Percentiles rank a stretch among this genome's conserved stretches.
Evolutionary conservation across 352 stramenopile species (phyloP).

Genomic region (Phytophthora rubi): DNA sequence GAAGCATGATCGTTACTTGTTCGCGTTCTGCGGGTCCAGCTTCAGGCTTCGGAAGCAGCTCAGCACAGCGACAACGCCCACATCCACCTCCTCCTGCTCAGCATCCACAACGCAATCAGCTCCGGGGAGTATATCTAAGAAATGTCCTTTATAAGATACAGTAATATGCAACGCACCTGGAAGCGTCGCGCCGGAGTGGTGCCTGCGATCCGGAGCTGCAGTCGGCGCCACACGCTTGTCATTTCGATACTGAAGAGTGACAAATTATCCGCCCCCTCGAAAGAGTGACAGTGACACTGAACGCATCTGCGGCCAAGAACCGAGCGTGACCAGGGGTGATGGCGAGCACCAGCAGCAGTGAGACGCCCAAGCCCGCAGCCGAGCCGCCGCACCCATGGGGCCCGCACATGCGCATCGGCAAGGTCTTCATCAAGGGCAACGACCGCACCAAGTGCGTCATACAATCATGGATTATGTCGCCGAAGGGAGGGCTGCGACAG

Average conservation of each 20-base stretch:
- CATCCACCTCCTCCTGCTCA: slow-evolving; percentile 79
- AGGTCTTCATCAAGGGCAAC: slow-evolving; percentile 90
- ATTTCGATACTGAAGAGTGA: slow-evolving; percentile 32
- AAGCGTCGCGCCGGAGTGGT: slow-evolving; percentile 83
- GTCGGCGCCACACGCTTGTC: slow-evolving; percentile 69
- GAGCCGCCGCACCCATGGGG: slow-evolving; percentile 72
- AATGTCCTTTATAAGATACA: background rate
- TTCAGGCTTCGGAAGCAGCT: slow-evolving; percentile 79
- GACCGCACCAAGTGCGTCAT: slow-evolving; percentile 79
- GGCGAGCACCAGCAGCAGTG: slow-evolving; percentile 38
- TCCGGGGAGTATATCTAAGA: background rate
- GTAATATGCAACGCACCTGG: slow-evolving; percentile 50
- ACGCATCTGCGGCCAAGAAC: slow-evolving; percentile 11
- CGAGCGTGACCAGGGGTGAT: slow-evolving; percentile 14
- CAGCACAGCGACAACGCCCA: slow-evolving; percentile 79
- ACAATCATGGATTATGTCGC: background rate
- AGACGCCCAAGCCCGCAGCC: slow-evolving; percentile 28
- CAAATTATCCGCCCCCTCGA: background rate
- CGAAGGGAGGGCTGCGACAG: background rate
- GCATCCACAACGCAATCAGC: slow-evolving; percentile 8
- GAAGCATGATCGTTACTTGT: slow-evolving; percentile 39
- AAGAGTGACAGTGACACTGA: slow-evolving; percentile 10
- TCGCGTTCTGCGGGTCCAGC: slow-evolving; percentile 47
- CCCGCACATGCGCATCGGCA: slow-evolving; percentile 81
- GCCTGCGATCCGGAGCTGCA: slow-evolving; percentile 82